Percentiles rank a stretch among this genome's conserved stretches.
Conservation (phyloP, 345 rosid species). For the Gossypium herbaceum region DNA sequence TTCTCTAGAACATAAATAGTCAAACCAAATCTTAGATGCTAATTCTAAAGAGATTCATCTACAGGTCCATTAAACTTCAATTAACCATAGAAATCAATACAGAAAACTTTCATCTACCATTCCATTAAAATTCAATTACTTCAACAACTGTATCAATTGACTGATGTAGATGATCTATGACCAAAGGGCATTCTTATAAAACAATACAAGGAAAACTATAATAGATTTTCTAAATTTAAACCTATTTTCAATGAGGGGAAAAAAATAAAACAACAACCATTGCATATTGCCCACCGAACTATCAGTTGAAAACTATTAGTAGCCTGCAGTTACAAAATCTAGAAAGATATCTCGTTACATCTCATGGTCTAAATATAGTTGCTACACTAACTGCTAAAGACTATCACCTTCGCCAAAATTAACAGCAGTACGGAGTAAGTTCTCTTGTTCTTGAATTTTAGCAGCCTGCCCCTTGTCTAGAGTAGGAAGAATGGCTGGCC, state of each 20-base stretch:
- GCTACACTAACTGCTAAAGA: slow-evolving; percentile 1
- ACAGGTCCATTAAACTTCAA: slow-evolving; percentile 2
- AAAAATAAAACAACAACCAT: not conserved
- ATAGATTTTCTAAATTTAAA: not conserved
- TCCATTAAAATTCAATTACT: not conserved
- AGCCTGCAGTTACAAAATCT: not conserved
- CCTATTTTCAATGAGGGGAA: not conserved
- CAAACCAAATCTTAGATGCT: not conserved
- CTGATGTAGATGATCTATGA: not conserved
- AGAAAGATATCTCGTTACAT: not conserved
- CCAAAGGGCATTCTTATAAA: not conserved
- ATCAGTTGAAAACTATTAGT: not conserved
- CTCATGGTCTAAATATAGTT: not conserved
- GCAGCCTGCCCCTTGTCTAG: slow-evolving; percentile 82
- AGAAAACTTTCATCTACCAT: slow-evolving; percentile 1
- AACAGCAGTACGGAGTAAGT: slow-evolving; percentile 67
- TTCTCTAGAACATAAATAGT: not conserved
- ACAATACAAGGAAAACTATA: not conserved
- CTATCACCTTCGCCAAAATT: slow-evolving; percentile 66
- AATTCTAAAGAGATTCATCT: slow-evolving; percentile 1
- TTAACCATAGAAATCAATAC: slow-evolving; percentile 1
- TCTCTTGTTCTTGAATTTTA: slow-evolving; percentile 88
- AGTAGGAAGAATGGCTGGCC: slow-evolving; percentile 74
- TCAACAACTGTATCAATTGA: not conserved
- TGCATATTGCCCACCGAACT: not conserved